phyloP scores from a whole-genome alignment of 371 early-diverging fungal species.

The Mucor irregularis region DNA sequence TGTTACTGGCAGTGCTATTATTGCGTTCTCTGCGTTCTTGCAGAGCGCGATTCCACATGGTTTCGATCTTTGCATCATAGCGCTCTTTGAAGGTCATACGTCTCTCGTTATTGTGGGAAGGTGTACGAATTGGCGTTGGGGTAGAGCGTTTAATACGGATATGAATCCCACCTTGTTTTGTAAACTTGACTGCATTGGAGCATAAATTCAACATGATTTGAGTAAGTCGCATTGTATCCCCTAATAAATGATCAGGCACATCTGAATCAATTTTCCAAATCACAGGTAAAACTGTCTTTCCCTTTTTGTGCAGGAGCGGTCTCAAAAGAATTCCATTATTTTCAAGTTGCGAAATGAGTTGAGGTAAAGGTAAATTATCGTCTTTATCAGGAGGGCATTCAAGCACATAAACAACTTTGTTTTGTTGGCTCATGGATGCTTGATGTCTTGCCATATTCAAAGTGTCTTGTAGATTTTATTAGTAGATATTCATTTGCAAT shows the following conservation, averaged over 20 bases:
- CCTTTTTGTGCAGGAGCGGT: slow-evolving; percentile 23
- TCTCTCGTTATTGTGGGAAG: slow-evolving; percentile 22
- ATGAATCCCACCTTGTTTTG: slow-evolving; percentile 46
- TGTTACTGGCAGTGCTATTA: not conserved
- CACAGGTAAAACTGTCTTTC: slow-evolving; percentile 51
- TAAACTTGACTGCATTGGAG: slow-evolving; percentile 63
- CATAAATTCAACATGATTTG: slow-evolving; percentile 62
- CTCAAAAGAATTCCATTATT: slow-evolving; percentile 19
- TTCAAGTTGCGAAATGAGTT: slow-evolving; percentile 33
- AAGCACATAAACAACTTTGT: slow-evolving; percentile 48
- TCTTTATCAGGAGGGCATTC: slow-evolving; percentile 59
- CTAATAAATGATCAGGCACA: slow-evolving; percentile 58
- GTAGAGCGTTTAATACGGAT: slow-evolving; percentile 39
- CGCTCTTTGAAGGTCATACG: slow-evolving; percentile 55
- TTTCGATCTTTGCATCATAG: slow-evolving; percentile 60
- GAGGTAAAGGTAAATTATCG: slow-evolving; percentile 45
- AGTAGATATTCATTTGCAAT: not conserved
- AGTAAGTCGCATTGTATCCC: slow-evolving; percentile 59
- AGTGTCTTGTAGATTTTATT: slow-evolving; percentile 32
- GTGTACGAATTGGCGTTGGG: slow-evolving; percentile 26
- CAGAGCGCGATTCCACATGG: slow-evolving; percentile 29
- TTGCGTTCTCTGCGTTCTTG: slow-evolving; percentile 18
- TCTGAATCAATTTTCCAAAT: slow-evolving; percentile 60
- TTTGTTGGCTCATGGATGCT: slow-evolving; percentile 45
- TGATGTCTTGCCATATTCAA: slow-evolving; percentile 55